Conservation (phyloP, 768 basidiomycete species). For the Chalciporus chontae region DNA sequence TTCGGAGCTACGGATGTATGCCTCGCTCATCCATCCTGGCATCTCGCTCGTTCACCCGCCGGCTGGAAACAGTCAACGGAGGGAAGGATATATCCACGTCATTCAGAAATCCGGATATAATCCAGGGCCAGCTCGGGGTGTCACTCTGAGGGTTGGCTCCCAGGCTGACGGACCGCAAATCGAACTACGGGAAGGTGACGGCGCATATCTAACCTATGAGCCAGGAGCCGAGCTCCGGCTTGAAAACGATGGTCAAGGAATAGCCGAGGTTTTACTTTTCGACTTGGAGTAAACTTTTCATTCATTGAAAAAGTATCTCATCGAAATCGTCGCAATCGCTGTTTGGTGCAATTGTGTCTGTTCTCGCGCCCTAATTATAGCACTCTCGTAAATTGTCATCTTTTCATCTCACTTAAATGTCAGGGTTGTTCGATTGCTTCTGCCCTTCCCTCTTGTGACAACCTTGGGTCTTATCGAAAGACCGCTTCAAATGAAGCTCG, state of each 20-base stretch:
- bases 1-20: conserved; percentile 64
- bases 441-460: not conserved
- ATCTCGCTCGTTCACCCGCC: conserved; percentile 53
- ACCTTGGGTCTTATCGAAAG: not conserved
- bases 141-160: conserved; percentile 49
- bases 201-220: conserved; percentile 64
- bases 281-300: conserved; percentile 53
- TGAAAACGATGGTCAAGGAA: conserved; percentile 61
- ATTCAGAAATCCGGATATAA: conserved; percentile 86
- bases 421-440: conserved; percentile 1
- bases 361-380: conserved; percentile 1
- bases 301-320: not conserved
- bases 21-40: conserved; percentile 64
- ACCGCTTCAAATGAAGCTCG: too few species aligned
- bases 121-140: conserved; percentile 50
- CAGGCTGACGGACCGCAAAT: conserved; percentile 39
- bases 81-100: conserved; percentile 81
- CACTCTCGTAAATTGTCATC: conserved; percentile 4
- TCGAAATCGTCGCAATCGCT: not conserved
- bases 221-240: conserved; percentile 35
- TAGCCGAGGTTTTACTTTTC: conserved; percentile 77
- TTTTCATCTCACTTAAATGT: conserved; percentile 3
- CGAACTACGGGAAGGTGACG: conserved; percentile 82
- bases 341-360: not conserved
- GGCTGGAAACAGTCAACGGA: conserved; percentile 30